Conservation (phyloP, 1,139 yeast species). For the Ashbya aceris region DNA sequence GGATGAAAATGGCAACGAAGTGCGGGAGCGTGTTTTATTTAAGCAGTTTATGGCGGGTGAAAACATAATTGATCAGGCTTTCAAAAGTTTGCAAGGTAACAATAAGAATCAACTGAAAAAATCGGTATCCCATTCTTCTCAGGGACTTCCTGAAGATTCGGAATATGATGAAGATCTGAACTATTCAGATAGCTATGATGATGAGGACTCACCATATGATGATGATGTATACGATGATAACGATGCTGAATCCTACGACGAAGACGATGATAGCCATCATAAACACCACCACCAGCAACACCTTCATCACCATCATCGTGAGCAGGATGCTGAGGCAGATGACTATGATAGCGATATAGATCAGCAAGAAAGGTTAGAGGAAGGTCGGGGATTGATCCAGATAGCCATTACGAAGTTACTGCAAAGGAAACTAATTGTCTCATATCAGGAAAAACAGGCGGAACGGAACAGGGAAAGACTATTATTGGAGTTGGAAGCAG, state of each 20-base stretch:
- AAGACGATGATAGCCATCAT: slow-evolving; percentile 19
- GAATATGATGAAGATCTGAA: slow-evolving; percentile 13
- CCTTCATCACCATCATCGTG: slow-evolving; percentile 22
- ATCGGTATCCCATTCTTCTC: slow-evolving; percentile 12
- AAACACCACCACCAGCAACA: slow-evolving; percentile 18
- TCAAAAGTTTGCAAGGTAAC: slow-evolving; percentile 13
- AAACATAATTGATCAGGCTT: background rate
- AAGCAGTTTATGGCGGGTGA: slow-evolving; percentile 27
- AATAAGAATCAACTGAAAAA: background rate
- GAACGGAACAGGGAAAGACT: slow-evolving; percentile 67
- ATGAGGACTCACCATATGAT: slow-evolving; percentile 22
- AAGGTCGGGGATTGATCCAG: slow-evolving; percentile 67
- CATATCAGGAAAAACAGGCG: slow-evolving; percentile 72
- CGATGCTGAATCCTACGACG: slow-evolving; percentile 16
- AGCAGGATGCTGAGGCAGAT: slow-evolving; percentile 29
- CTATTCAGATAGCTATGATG: slow-evolving; percentile 13
- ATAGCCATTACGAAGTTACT: slow-evolving; percentile 67
- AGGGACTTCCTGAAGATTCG: slow-evolving; percentile 8
- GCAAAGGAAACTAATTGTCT: slow-evolving; percentile 60
- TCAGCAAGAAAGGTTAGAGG: slow-evolving; percentile 62
- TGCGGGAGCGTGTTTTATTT: slow-evolving; percentile 23
- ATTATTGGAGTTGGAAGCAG: slow-evolving; percentile 76
- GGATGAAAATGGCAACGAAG: slow-evolving; percentile 12
- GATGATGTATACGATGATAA: slow-evolving; percentile 12
- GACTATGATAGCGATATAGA: slow-evolving; percentile 31